Conservation (phyloP, 2,329 filamentous ascomycete genomes). For the Akanthomyces dipterigenus region DNA sequence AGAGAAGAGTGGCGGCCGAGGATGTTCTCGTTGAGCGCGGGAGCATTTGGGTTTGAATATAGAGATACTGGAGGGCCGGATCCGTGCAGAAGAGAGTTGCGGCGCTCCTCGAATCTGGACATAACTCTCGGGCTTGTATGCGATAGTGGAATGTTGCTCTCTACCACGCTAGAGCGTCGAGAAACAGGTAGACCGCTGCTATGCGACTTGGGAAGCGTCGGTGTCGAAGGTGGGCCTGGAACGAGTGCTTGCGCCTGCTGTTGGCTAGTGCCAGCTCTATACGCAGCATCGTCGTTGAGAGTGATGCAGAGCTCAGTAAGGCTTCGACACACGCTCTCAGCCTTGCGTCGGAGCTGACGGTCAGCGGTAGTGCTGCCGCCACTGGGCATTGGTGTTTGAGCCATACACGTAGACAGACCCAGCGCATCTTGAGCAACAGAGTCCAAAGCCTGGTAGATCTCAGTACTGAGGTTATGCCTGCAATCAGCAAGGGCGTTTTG, state of each 20-base stretch:
- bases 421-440: constrained; percentile 76
- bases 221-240: constrained; percentile 29
- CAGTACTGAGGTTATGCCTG: constrained; percentile 59
- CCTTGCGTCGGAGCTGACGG: constrained; percentile 80
- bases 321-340: constrained; percentile 86
- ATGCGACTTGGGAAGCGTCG: constrained; percentile 37
- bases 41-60: constrained; percentile 30
- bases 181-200: constrained; percentile 28
- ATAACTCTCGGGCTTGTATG: constrained; percentile 41
- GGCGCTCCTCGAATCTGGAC: constrained; percentile 48
- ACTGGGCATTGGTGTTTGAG: constrained; percentile 61
- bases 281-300: constrained; percentile 55
- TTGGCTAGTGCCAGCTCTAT: constrained; percentile 18
- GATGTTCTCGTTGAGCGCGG: constrained; percentile 29
- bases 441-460: constrained; percentile 75
- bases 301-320: constrained; percentile 89
- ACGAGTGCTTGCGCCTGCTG: constrained; percentile 7
- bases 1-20: constrained; percentile 47
- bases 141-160: constrained; percentile 31
- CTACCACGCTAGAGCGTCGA: constrained; percentile 37
- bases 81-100: constrained; percentile 39
- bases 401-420: constrained; percentile 70
- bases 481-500: constrained; percentile 76
- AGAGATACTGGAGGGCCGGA: constrained; percentile 42
- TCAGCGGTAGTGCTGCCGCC: constrained; percentile 64